These are phyloP conservation scores for Vitis rupestris DNA, from an alignment of 164 flowering plant species.

Conservation along the genomic window DNA sequence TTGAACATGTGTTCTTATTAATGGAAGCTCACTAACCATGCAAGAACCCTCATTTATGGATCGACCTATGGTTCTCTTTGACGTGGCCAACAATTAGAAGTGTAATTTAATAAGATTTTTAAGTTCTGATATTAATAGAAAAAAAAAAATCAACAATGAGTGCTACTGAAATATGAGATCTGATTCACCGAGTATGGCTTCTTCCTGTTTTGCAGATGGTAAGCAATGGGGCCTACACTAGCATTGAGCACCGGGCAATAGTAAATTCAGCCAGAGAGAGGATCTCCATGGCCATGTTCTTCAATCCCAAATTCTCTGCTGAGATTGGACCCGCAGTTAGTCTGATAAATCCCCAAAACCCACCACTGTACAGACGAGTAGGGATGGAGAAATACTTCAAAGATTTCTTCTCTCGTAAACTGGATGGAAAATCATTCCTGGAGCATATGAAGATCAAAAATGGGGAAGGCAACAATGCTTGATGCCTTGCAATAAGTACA, in stretches of 20 bases:
- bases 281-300: conserved; percentile 37
- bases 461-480: conserved; percentile 13
- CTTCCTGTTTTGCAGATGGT: conserved; percentile 23
- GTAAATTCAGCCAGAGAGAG: conserved; percentile 34
- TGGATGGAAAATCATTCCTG: conserved; percentile 28
- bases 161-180: too few relatives aligned
- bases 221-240: conserved; percentile 40
- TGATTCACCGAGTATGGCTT: too few relatives aligned
- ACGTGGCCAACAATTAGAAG: too few relatives aligned
- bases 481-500: neutral
- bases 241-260: conserved; percentile 37
- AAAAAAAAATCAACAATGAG: too few relatives aligned
- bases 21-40: too few relatives aligned
- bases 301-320: conserved; percentile 27
- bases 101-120: too few relatives aligned
- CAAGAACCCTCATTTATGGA: too few relatives aligned
- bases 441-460: conserved; percentile 27
- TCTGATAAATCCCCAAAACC: conserved; percentile 21
- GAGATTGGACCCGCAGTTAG: conserved; percentile 28
- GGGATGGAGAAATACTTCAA: conserved; percentile 25
- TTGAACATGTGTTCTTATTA: too few relatives aligned
- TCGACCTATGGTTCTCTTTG: too few relatives aligned
- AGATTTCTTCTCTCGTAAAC: conserved; percentile 17
- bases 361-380: conserved; percentile 22
- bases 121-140: too few relatives aligned